Evolutionary conservation across 805 yeast genomes (phyloP), one percentile per base, ranked within the genome.

Genomic region (Ogataea trehaloabstinens): DNA sequence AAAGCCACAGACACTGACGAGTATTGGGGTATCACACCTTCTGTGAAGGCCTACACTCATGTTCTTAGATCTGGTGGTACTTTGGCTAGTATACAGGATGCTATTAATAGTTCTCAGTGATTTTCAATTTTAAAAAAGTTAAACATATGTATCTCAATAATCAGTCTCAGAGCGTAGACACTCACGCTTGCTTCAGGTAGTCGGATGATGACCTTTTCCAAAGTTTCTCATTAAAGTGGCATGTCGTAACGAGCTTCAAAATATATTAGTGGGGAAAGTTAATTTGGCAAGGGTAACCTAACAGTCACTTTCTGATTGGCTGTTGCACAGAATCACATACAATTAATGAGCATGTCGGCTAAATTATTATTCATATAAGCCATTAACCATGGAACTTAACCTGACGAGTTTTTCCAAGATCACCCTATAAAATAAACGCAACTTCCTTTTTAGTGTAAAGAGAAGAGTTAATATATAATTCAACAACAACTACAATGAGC

Each of bases 41-140:
- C 8, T 28, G 8, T 8, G 8, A 28, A 28, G 15, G 12, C 31
- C 10, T 28, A 11, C 16, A 28, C 17, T 28, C 45, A 42, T 22
- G 43, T 49, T 31, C 54, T 52, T 10, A n/a, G 45, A 13, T 53
- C 56, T 22, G 52, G 54, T 34, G 54, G 54, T 13, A 45, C 48
- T 15, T 43, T 51, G 6, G 48, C 38, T 21, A 40, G 34, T 33
- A 13, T 55, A 28, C 31, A 38, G 27, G 34, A 48, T 7, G 49
- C 50, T 31, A 58, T 59, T 3, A 56, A 58, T 19, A 38, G 41
- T 8, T 38, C 42, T 11, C 45, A 46, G 30, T 37, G 31, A 28
- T 31, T 11, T 10, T 11, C 15, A 8, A 10, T 28, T 28, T 11
- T 28, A 28, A 11, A 13, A 15, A 28, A 28, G 31, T 15, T 10